phyloP scores from a whole-genome alignment of 1,139 yeast genomes.

The Taphrina flavorubra region DNA sequence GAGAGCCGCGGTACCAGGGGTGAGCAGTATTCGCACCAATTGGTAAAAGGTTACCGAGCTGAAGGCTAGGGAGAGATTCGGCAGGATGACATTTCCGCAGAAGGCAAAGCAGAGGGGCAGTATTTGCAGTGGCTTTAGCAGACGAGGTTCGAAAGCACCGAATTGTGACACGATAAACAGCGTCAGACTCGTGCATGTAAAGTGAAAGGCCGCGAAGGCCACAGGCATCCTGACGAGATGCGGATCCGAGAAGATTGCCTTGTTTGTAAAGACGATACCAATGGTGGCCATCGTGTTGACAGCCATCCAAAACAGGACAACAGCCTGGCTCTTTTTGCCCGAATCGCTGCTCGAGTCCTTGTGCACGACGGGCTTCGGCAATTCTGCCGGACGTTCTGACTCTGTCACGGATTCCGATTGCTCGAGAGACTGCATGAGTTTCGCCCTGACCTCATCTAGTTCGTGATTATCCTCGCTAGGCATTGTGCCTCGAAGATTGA shows the following conservation, averaged over 20 bases:
- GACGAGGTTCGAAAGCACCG: conserved; percentile 38
- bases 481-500: neutral
- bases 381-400: conserved; percentile 16
- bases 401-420: neutral
- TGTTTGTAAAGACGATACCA: conserved; percentile 41
- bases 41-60: conserved; percentile 36
- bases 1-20: conserved; percentile 36
- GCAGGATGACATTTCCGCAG: conserved; percentile 37
- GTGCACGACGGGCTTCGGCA: conserved; percentile 33
- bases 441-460: conserved; percentile 35
- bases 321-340: conserved; percentile 20
- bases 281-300: conserved; percentile 38
- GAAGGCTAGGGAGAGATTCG: conserved; percentile 38
- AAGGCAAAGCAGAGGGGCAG: conserved; percentile 40
- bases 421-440: conserved; percentile 39
- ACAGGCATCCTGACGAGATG: conserved; percentile 37
- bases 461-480: conserved; percentile 30
- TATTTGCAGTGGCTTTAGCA: conserved; percentile 23
- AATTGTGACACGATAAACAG: conserved; percentile 31
- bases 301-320: conserved; percentile 38
- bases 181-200: conserved; percentile 35
- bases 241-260: conserved; percentile 39
- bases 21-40: conserved; percentile 37
- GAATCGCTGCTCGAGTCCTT: conserved; percentile 9
- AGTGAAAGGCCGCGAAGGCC: conserved; percentile 39